A percentile compares a stretch with the other conserved stretches of the same genome.
Conservation (phyloP, 2,329 filamentous ascomycete species). For the Fusarium xylarioides region DNA sequence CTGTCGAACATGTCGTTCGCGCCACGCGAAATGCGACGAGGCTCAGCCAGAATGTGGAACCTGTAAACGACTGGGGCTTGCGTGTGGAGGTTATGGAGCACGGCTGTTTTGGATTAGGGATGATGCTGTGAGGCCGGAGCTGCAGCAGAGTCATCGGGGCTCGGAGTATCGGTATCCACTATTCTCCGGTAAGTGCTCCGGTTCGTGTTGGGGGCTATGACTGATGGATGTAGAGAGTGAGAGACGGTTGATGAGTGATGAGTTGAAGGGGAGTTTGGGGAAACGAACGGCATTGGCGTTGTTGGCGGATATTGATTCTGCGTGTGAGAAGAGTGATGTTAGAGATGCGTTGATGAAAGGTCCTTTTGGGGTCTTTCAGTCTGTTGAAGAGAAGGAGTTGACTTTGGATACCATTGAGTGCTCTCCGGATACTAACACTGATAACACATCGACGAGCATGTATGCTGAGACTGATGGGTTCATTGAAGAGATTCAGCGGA, state of each 20-base stretch:
- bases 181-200: conserved; percentile 47
- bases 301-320: conserved; percentile 40
- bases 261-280: conserved; percentile 47
- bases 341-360: conserved; percentile 22
- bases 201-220: rapidly evolving
- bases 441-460: conserved; percentile 17
- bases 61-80: conserved; percentile 48
- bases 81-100: conserved; percentile 53
- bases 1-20: conserved; percentile 47
- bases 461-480: conserved; percentile 30
- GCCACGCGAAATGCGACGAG: conserved; percentile 58
- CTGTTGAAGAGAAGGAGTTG: not conserved
- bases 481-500: conserved; percentile 33
- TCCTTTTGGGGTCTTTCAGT: conserved; percentile 37
- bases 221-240: conserved; percentile 29
- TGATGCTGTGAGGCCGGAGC: conserved; percentile 28
- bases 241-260: conserved; percentile 36
- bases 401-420: not conserved
- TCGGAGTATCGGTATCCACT: conserved; percentile 53
- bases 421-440: conserved; percentile 11
- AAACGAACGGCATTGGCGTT: conserved; percentile 33
- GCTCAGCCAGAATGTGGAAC: conserved; percentile 50
- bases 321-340: conserved; percentile 26
- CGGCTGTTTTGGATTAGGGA: conserved; percentile 45
- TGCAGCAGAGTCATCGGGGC: conserved; percentile 39